Evolutionary conservation across 2,329 filamentous ascomycete species (phyloP).

Genomic region (Pestalotiopsis sp.): DNA sequence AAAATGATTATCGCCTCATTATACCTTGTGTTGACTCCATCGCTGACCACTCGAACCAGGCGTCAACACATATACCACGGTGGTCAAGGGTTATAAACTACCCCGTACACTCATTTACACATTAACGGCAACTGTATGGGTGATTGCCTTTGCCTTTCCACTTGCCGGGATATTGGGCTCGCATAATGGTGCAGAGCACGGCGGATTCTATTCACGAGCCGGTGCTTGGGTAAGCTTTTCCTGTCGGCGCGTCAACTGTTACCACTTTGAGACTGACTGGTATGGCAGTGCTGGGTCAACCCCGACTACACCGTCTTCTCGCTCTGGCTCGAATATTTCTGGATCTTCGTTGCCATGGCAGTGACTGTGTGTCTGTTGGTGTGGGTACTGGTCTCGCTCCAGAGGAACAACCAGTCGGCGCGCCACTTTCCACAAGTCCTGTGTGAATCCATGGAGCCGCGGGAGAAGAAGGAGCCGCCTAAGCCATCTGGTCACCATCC

Average conservation of each 20-base stretch:
- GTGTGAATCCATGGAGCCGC: not conserved
- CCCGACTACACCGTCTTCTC: not conserved
- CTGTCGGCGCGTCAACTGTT: not conserved
- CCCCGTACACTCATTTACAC: not conserved
- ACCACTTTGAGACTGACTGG: not conserved
- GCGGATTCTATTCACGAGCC: conserved; percentile 5
- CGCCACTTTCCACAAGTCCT: not conserved
- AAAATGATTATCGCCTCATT: not conserved
- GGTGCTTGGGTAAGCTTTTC: conserved; percentile 7
- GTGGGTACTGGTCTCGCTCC: not conserved
- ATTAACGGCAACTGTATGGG: conserved; percentile 3
- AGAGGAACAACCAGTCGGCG: conserved; percentile 3
- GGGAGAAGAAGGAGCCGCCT: conserved; percentile 5
- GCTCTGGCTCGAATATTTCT: conserved; percentile 7
- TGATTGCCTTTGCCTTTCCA: not conserved
- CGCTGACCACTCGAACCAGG: not conserved
- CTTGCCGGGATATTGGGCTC: not conserved
- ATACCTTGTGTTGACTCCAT: not conserved
- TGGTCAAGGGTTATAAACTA: conserved; percentile 4
- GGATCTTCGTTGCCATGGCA: conserved; percentile 11
- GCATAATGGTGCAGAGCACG: conserved; percentile 7
- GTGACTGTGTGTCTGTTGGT: not conserved
- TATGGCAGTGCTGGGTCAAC: conserved; percentile 11
- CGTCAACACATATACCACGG: conserved; percentile 7
- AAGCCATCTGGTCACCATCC: conserved; percentile 12